Percentiles rank a stretch among this genome's conserved stretches.
Evolutionary conservation across 169 alveolate species (phyloP).

Genomic region (Perkinsus chesapeaki): DNA sequence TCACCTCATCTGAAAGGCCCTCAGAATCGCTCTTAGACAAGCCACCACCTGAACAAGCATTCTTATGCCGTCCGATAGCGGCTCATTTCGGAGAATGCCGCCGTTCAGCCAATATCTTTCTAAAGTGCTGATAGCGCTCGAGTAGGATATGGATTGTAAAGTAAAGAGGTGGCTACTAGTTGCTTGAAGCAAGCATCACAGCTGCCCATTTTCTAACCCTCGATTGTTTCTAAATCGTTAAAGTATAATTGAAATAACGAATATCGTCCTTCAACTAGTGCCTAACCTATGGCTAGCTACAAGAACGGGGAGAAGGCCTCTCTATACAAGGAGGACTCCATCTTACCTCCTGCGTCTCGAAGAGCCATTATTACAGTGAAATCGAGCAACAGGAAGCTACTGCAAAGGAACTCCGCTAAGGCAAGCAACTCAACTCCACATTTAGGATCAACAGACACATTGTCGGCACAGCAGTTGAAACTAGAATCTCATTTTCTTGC

Average conservation of each 20-base stretch:
- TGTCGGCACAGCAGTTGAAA: background rate
- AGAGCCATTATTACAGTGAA: background rate
- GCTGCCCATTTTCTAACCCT: no score
- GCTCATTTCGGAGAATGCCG: no score
- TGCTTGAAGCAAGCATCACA: no score
- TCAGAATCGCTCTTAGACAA: background rate
- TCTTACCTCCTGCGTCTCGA: background rate
- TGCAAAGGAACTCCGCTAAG: background rate
- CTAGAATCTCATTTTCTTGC: background rate
- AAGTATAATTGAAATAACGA: no score
- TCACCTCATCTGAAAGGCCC: background rate
- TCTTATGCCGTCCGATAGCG: no score
- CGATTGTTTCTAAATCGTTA: no score
- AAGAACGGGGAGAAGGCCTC: background rate
- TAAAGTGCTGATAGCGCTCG: no score
- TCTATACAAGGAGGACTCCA: background rate
- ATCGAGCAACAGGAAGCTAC: background rate
- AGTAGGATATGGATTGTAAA: no score
- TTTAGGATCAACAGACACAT: background rate
- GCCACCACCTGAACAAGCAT: background rate
- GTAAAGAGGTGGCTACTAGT: no score
- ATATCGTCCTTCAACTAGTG: no score
- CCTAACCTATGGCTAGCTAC: no score
- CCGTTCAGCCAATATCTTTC: no score
- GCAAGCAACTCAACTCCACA: background rate